Evolutionary conservation across 2,329 filamentous ascomycete genomes (phyloP).

Genomic region (Xylariales sp.): DNA sequence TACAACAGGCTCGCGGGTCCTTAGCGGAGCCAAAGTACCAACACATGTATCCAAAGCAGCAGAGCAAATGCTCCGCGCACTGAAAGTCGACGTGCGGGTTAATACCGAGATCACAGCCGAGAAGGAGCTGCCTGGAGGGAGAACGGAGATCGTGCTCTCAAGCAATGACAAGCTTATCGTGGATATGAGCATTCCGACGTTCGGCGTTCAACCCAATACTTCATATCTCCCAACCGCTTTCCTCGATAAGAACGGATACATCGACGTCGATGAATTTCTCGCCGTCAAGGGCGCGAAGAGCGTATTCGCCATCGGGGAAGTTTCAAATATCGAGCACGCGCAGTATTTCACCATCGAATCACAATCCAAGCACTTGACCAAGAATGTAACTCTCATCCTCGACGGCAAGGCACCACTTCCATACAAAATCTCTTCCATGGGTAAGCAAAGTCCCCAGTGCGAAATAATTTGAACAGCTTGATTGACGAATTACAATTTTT

Average conservation of each 20-base stretch:
- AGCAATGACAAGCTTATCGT: slow-evolving; percentile 19
- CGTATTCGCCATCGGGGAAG: slow-evolving; percentile 24
- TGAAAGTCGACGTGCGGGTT: slow-evolving; percentile 6
- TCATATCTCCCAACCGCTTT: slow-evolving; percentile 18
- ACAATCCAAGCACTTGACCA: slow-evolving; percentile 7
- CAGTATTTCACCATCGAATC: slow-evolving; percentile 4
- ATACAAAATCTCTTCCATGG: slow-evolving; percentile 5
- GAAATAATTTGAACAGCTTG: neutral
- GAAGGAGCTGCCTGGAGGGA: slow-evolving; percentile 1
- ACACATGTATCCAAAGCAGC: slow-evolving; percentile 7
- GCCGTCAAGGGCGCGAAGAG: slow-evolving; percentile 14
- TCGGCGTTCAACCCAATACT: slow-evolving; percentile 22
- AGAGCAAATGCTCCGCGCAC: slow-evolving; percentile 2
- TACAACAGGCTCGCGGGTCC: neutral
- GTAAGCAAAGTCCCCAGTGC: slow-evolving; percentile 1
- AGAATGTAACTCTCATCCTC: slow-evolving; percentile 7
- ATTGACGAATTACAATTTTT: too few species aligned
- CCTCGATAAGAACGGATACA: slow-evolving; percentile 16
- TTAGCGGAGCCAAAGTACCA: slow-evolving; percentile 2
- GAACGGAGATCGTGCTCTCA: slow-evolving; percentile 11
- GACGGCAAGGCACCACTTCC: slow-evolving; percentile 2
- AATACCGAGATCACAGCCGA: slow-evolving; percentile 7
- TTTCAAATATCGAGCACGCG: slow-evolving; percentile 15
- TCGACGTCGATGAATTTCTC: slow-evolving; percentile 18
- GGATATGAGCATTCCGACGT: slow-evolving; percentile 25